These are phyloP conservation scores for Heterobasidion occidentale DNA, from an alignment of 1,284 basidiomycete species.

Conservation along the genomic window DNA sequence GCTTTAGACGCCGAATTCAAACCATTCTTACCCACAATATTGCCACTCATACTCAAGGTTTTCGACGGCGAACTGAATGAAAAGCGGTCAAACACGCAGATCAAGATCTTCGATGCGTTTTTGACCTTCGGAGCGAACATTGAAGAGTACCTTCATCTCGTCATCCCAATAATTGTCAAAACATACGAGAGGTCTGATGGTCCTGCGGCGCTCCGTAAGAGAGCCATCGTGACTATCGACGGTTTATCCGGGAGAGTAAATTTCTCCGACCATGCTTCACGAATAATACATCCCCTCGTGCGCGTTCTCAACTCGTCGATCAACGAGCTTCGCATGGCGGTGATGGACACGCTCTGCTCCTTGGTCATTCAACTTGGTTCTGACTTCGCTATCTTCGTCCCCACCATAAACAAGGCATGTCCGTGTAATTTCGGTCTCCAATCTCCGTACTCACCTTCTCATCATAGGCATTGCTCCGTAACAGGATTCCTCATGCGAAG, in stretches of 20 bases:
- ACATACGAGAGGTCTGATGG: slow-evolving; percentile 85
- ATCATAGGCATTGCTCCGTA: slow-evolving; percentile 64
- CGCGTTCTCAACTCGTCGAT: slow-evolving; percentile 76
- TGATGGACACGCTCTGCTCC: slow-evolving; percentile 93
- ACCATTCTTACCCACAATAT: slow-evolving; percentile 88
- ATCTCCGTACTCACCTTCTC: not conserved
- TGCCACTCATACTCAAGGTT: slow-evolving; percentile 86
- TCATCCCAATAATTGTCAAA: slow-evolving; percentile 92
- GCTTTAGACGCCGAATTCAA: slow-evolving; percentile 98
- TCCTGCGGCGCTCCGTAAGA: slow-evolving; percentile 71
- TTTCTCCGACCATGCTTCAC: slow-evolving; percentile 97
- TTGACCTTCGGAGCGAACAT: slow-evolving; percentile 94
- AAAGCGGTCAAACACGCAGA: slow-evolving; percentile 72
- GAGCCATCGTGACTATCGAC: slow-evolving; percentile 89
- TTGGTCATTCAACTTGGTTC: slow-evolving; percentile 91
- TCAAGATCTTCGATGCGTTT: slow-evolving; percentile 92
- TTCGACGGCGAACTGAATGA: slow-evolving; percentile 86
- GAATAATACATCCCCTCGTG: slow-evolving; percentile 94
- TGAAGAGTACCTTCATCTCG: slow-evolving; percentile 96
- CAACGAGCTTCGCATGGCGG: slow-evolving; percentile 80
- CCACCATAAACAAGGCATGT: slow-evolving; percentile 89
- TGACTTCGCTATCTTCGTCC: slow-evolving; percentile 96
- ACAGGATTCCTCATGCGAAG: slow-evolving; percentile 76
- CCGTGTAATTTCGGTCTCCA: not conserved
- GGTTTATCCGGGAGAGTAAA: slow-evolving; percentile 91